phyloP scores from a whole-genome alignment of 192 early-diverging fungal species.

The Gigaspora rosea region DNA sequence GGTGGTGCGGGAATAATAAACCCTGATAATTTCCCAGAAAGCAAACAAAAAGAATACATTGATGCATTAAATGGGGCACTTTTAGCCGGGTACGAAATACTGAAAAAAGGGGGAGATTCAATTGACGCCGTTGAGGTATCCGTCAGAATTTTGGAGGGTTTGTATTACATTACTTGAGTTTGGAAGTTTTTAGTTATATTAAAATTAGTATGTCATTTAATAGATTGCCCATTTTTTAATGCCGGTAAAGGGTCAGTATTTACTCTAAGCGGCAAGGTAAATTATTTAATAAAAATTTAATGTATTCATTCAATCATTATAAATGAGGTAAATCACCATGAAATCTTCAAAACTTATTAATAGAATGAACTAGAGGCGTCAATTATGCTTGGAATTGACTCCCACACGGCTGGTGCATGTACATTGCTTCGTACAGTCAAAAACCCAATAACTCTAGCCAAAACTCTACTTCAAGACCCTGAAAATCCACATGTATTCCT shows the following conservation, averaged over 20 bases:
- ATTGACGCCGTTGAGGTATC: constrained; percentile 44
- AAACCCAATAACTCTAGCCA: constrained; percentile 49
- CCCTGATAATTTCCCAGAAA: constrained; percentile 30
- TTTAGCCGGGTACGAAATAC: constrained; percentile 35
- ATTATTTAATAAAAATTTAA: background rate
- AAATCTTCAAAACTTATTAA: background rate
- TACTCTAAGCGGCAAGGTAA: constrained; percentile 42
- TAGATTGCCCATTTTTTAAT: constrained; percentile 55
- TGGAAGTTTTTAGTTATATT: background rate
- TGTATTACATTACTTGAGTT: background rate
- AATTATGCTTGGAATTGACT: constrained; percentile 44
- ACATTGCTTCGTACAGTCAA: constrained; percentile 43
- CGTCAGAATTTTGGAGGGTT: constrained; percentile 41
- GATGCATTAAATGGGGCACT: constrained; percentile 40
- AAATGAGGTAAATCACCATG: background rate
- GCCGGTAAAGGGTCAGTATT: constrained; percentile 52
- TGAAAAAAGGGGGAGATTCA: constrained; percentile 34
- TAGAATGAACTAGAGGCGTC: constrained; percentile 44
- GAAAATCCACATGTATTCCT: constrained; percentile 47
- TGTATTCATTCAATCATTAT: constrained; percentile 5
- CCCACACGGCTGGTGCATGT: constrained; percentile 41
- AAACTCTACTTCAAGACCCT: constrained; percentile 35
- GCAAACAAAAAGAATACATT: constrained; percentile 35
- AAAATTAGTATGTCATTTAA: constrained; percentile 5
- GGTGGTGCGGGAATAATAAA: constrained; percentile 46